Base-by-base conservation (phyloP, 371 early-diverging fungal species). In the Mortierella sp. region DNA sequence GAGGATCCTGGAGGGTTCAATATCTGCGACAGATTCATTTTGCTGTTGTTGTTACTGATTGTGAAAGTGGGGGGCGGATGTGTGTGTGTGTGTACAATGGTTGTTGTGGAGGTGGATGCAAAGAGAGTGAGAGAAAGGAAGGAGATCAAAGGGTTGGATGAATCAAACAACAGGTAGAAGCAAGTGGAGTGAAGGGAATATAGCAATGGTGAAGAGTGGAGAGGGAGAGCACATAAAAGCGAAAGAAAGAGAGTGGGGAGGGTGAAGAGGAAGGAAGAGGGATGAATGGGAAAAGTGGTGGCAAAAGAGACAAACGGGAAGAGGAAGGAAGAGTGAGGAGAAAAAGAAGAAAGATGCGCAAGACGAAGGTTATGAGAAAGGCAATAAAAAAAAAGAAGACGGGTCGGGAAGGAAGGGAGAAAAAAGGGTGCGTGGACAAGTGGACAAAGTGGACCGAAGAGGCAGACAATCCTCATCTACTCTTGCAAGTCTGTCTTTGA, bases 11-110 rank as follows among this genome's bases (percentile, higher is more conserved):
- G 75, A 24, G 87, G 87, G 74, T 86, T 86, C 43, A 85, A 58
- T 65, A 85, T 85, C 60, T 81, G 79, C 5, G 85, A 85, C 11
- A 85, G 79, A 78, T 85, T 85, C 85, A 85, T 85, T 4, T 60
- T 60, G 51, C 5, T 18, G 38, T 41, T 41, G 58, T 38, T 5
- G 51, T 51, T 48, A 49, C 21, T 48, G 24, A 12, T 11, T 8
- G 27, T 41, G 58, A 29, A 60, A 8, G 76, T 63, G 65, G 4
- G 44, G 12, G n/a, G n/a, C n/a, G n/a, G n/a, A n/a, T n/a, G 63
- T 14, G 21, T 16, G 6, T 1, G 16, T 24, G 46, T 18, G 32
- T n/a, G 21, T 8, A 60, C 71, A 24, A 11, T 41, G 54, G 49
- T 41, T 24, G 43, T 3, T 55, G 43, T 38, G 24, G 65, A 35